A percentile compares a stretch with the other conserved stretches of the same genome.
Evolutionary conservation across 169 alveolate species (phyloP).

Genomic region (Cystoisospora suis): DNA sequence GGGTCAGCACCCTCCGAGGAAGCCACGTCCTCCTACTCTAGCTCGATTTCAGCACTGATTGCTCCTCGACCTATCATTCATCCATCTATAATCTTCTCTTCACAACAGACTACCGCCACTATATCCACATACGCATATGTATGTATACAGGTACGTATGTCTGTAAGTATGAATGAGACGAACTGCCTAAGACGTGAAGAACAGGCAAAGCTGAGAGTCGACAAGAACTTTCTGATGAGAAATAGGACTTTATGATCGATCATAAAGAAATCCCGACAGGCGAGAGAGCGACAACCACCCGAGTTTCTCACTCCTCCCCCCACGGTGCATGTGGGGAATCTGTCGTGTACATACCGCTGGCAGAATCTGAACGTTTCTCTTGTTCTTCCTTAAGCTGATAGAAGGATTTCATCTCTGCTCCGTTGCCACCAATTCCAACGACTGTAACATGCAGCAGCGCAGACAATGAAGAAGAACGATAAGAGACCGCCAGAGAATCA

Average conservation of each 20-base stretch:
- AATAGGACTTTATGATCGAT: neutral
- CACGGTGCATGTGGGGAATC: neutral
- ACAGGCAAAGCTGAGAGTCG: neutral
- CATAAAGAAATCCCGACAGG: neutral
- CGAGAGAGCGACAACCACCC: neutral
- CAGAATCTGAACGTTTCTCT: neutral
- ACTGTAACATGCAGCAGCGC: neutral
- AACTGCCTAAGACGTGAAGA: neutral
- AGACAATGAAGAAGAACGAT: neutral
- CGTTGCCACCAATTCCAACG: neutral
- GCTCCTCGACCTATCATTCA: too few relatives aligned
- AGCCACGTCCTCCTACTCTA: too few relatives aligned
- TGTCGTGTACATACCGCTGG: neutral
- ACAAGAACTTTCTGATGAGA: neutral
- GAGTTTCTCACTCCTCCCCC: neutral
- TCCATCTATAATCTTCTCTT: too few relatives aligned
- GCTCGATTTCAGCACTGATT: too few relatives aligned
- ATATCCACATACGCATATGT: neutral
- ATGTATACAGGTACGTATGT: neutral
- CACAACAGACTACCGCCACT: too few relatives aligned
- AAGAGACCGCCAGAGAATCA: neutral
- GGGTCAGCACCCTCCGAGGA: too few relatives aligned
- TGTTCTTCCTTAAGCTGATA: neutral
- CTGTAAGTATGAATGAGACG: neutral
- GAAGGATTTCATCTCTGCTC: neutral